Evolutionary conservation across 805 yeast genomes (phyloP), one percentile per base, ranked within the genome.

Genomic region (Kazachstania taianensis): DNA sequence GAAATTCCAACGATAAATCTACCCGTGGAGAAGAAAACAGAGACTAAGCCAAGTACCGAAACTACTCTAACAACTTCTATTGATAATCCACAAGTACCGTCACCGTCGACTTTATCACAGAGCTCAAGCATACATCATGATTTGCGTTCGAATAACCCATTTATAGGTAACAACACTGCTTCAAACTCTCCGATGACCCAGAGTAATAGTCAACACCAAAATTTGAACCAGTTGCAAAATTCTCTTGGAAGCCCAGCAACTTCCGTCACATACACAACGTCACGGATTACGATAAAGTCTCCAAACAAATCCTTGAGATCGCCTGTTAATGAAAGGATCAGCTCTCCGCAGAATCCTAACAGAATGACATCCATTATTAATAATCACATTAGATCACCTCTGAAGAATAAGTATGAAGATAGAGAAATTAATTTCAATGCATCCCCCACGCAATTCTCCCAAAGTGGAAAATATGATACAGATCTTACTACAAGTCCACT

Each of bases 191-290:
- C n/a, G n/a, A n/a, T n/a, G n/a, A n/a, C n/a, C n/a, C n/a, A n/a
- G n/a, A n/a, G n/a, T n/a, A n/a, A n/a, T n/a, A n/a, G n/a, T n/a
- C n/a, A n/a, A n/a, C n/a, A n/a, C n/a, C n/a, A n/a, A n/a, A n/a
- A n/a, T n/a, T n/a, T n/a, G n/a, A n/a, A n/a, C n/a, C n/a, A n/a
- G n/a, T n/a, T n/a, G n/a, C n/a, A n/a, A n/a, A n/a, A n/a, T n/a
- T n/a, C n/a, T n/a, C n/a, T n/a, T 2, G 24, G 25, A 9, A 36
- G 29, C 17, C 62, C 63, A 12, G 62, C 62, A 2, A 44, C 61
- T 1, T 59, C 63, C 2, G 56, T 54, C 3, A 44, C 59, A 1
- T 59, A 59, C 28, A 59, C 61, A 7, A 59, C 59, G 2, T 59
- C 63, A 2, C 51, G 63, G 37, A 57, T 59, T 13, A 46, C 55